Base-by-base conservation (phyloP, 2,329 filamentous ascomycete species). In the Aspergillus sergii region DNA sequence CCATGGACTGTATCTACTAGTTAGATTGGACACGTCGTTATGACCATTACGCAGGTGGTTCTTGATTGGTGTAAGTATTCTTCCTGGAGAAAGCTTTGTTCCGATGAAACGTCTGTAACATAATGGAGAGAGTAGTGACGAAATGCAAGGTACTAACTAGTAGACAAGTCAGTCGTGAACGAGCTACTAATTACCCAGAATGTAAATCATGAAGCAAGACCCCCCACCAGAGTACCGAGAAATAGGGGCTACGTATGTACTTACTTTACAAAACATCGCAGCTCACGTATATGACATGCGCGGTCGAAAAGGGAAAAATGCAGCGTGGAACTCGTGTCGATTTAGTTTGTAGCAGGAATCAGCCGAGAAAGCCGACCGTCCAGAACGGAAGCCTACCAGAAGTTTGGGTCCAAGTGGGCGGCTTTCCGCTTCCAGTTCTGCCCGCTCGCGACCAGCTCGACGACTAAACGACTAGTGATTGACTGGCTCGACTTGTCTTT, bases 351-450 rank as follows among this genome's bases (percentile, higher is more conserved):
- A 66, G 54, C 48, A 59, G 51, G 34, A 55, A 55, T 39, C 55
- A 64, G 67, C 67, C 67, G 67, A 64, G 64, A 63, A 62, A 66
- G 56, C 65, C 65, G 66, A 58, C 45, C 54, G 51, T 41, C 60
- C 64, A 64, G 59, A 57, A 46, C 53, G 61, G 60, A 55, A 59
- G 34, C 50, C 34, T 50, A 39, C 57, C 30, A 55, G 36, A 30
- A 45, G 21, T 41, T 23, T 55, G 51, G 30, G 46, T 50, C 57
- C 23, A 63, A 59, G 64, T 60, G 63, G 65, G 57, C 53, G 63
- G 59, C 59, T 58, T 65, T 69, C 67, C 67, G 67, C 63, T 65
- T 67, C 63, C 64, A 69, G 63, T 64, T 59, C 61, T 48, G 48
- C 43, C 48, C 58, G 21, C 43, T 6, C 30, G 30, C 51, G 51